Percentiles rank a stretch among this genome's conserved stretches.
phyloP scores from a whole-genome alignment of 257 asterid species.

The Thymus mandschuricus region DNA sequence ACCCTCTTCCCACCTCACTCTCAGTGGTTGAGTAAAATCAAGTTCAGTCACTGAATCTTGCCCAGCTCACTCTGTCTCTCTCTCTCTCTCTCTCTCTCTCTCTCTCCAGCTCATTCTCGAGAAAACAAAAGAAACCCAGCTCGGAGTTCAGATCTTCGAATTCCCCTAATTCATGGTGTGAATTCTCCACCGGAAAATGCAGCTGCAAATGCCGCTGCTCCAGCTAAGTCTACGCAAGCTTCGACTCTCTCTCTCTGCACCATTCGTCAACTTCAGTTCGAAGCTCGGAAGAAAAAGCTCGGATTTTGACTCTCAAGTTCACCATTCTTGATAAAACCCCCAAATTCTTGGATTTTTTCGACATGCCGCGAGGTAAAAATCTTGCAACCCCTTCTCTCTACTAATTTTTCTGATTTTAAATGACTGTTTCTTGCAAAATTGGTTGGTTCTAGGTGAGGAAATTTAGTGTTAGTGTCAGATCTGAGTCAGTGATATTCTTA shows the following conservation, averaged over 20 bases:
- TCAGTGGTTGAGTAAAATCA: conserved; percentile 38
- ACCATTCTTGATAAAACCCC: conserved; percentile 38
- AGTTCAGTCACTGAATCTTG: conserved; percentile 23
- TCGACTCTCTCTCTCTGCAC: conserved; percentile 35
- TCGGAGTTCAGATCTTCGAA: conserved; percentile 28
- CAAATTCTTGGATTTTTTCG: conserved; percentile 24
- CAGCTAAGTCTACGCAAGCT: conserved; percentile 22
- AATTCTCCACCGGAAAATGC: conserved; percentile 37
- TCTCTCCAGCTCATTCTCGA: conserved; percentile 43
- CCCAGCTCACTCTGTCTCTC: background rate
- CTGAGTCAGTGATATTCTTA: conserved; percentile 33
- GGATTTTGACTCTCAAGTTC: conserved; percentile 35
- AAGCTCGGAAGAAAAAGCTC: conserved; percentile 41
- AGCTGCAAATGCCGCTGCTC: conserved; percentile 37
- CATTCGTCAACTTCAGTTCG: conserved; percentile 25
- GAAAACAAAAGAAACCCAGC: conserved; percentile 7
- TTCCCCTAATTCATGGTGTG: conserved; percentile 33
- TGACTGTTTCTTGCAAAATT: background rate
- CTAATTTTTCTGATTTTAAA: background rate
- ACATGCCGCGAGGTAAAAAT: conserved; percentile 52
- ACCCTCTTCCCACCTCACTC: conserved; percentile 1
- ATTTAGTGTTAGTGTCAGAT: conserved; percentile 36
- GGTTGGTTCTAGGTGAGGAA: conserved; percentile 13
- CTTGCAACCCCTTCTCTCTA: conserved; percentile 13
- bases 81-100: conserved; percentile 15